Base-by-base conservation (phyloP, 345 rosid genomes). In the Mercurialis annua region DNA sequence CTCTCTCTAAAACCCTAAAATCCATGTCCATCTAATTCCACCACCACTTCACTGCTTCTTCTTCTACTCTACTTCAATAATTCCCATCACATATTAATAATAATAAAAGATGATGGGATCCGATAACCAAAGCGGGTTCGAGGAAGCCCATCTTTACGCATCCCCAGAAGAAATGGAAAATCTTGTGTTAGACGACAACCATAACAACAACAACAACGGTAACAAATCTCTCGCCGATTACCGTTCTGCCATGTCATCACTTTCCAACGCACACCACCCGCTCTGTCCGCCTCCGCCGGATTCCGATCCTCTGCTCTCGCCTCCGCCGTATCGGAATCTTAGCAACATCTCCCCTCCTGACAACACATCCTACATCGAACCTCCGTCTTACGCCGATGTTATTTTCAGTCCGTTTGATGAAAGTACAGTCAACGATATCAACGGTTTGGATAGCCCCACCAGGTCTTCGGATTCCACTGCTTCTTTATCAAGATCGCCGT, bases 321-420 rank as follows among this genome's bases (percentile, higher is more conserved):
- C 87, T 34, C 70, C 85, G 1, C 73, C 76, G 1, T 72, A 57
- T 60, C 76, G 27, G 5, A 27, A 53, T 66, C 61, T 62, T 42
- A 71, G 72, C 64, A 80, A 66, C 74, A 68, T 78, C 49, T 1
- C n/a, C 60, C 12, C 64, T 10, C 11, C 62, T n/a, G 63, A 64
- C 12, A 46, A 21, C 62, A 18, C 69, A 11, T 80, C 92, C 43
- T 86, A 94, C 84, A 83, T 88, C 87, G 96, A 95, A 71, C 96
- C 98, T 34, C 96, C 97, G 21, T 79, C 98, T 4, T 95, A 95
- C 59, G 86, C 98, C 2, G 98, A 92, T 40, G 90, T 85, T 62
- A 76, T 92, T 72, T 89, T 85, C 77, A 89, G 93, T 33, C 93
- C 97, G 26, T 92, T 85, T 68, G 90, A 90, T 56, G 90, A 86